Percentiles rank a stretch among this genome's conserved stretches.
These are phyloP conservation scores for Xylaria cubensis DNA, from an alignment of 495 filamentous ascomycete genomes.

Conservation along the genomic window DNA sequence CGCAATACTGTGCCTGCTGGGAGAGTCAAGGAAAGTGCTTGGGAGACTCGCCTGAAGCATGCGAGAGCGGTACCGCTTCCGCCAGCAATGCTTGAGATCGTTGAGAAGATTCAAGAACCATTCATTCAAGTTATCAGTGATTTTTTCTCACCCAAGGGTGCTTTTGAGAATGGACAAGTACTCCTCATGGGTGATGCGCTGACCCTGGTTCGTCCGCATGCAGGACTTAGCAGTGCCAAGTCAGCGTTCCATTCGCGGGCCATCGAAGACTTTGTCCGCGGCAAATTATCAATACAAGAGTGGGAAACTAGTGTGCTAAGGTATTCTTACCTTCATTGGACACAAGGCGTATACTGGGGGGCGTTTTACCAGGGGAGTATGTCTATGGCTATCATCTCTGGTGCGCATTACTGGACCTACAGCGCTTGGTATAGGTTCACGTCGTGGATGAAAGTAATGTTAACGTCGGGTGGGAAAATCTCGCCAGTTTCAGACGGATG, in stretches of 20 bases:
- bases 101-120: conserved; percentile 36
- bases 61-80: conserved; percentile 16
- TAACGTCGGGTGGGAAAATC: not conserved
- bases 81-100: conserved; percentile 35
- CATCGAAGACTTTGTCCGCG: conserved; percentile 20
- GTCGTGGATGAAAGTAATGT: not conserved
- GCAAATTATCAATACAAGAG: conserved; percentile 16
- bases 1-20: conserved; percentile 33
- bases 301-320: conserved; percentile 26
- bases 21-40: conserved; percentile 29
- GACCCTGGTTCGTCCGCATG: conserved; percentile 38
- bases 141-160: conserved; percentile 24
- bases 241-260: conserved; percentile 31
- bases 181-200: conserved; percentile 40
- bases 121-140: conserved; percentile 39
- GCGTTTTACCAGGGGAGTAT: conserved; percentile 19
- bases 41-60: conserved; percentile 22
- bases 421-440: not conserved
- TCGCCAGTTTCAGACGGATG: not conserved
- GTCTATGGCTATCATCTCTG: conserved; percentile 10
- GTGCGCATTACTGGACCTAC: conserved; percentile 20
- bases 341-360: conserved; percentile 19
- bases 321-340: conserved; percentile 17
- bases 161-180: conserved; percentile 36
- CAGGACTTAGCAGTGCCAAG: conserved; percentile 33